Base-by-base conservation (phyloP, 257 asterid species). In the Linderniella brevidens region DNA sequence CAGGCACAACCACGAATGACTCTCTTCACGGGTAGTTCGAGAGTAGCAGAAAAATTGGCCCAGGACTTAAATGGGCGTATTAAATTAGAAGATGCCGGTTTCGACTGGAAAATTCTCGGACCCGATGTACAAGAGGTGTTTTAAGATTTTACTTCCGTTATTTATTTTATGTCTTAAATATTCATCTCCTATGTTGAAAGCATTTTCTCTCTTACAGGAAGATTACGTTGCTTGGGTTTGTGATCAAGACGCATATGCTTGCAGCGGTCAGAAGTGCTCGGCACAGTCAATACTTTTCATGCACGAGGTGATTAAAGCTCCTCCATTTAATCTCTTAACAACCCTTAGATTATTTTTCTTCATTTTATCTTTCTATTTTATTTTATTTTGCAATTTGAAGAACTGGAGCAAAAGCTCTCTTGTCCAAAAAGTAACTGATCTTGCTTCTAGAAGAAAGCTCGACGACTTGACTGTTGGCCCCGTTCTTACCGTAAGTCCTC, bases 201-300 rank as follows among this genome's bases (percentile, higher is more conserved):
- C 11, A 18, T 1, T n/a, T 46, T 35, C 18, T 35, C 15, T 55
- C 52, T 35, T 38, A n/a, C 61, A 84, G 98, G 92, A 76, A 56
- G 93, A 84, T 55, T 84, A 84, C 55, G 76, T 81, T 58, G 86
- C 98, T 12, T 88, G 94, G 98, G 96, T 88, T 20, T 84, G 96
- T 61, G 98, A 88, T 70, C 98, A 84, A 74, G 98, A 88, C 46
- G 98, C 96, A 8, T 88, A 81, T 58, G 98, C 98, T 13, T 88
- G 98, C 50, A 88, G 94, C 25, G 98, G 98, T 35, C 98, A 84
- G 63, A 88, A 88, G 66, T 88, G 98, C 68, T 88, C 96, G 0
- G 96, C 96, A 16, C 96, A 88, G 46, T 88, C 98, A 11, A 65
- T 88, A 46, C 58, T 88, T 19, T 88, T 88, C 65, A 68, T 84